phyloP scores from a whole-genome alignment of 2,329 filamentous ascomycete genomes.

The Colletotrichum brevisporum region DNA sequence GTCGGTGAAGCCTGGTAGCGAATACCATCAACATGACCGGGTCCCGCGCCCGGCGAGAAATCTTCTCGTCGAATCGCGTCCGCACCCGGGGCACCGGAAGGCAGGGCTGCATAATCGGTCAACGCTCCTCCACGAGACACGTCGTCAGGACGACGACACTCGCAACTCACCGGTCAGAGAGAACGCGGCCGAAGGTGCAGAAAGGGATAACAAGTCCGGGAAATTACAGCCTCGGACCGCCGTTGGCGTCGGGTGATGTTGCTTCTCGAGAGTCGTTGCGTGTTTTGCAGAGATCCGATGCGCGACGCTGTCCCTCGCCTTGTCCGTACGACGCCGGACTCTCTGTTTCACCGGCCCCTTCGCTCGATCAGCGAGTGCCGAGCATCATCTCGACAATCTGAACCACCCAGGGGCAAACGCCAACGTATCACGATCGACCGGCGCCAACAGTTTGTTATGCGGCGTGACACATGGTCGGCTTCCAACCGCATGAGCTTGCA shows the following conservation, averaged over 20 bases:
- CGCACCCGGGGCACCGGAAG: background rate
- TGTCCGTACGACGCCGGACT: background rate
- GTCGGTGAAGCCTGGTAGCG: background rate
- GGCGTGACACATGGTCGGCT: background rate
- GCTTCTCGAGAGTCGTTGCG: too few relatives aligned
- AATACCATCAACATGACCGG: background rate
- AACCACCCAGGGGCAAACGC: background rate
- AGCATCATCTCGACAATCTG: background rate
- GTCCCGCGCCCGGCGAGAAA: background rate
- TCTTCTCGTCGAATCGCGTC: background rate
- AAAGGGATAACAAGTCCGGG: background rate
- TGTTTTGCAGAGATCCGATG: background rate
- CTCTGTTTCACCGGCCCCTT: background rate
- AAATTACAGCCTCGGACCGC: background rate
- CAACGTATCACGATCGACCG: background rate
- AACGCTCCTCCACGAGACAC: background rate
- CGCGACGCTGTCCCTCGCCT: background rate
- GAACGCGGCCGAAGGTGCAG: background rate
- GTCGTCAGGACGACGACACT: background rate
- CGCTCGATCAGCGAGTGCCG: background rate
- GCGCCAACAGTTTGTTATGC: background rate
- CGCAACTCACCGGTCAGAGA: constrained; percentile 11
- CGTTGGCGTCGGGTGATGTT: too few relatives aligned
- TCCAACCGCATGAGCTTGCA: background rate
- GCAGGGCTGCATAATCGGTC: constrained; percentile 11